These are phyloP conservation scores for Kodamaea neixiangensis DNA, from an alignment of 805 yeast genomes.

Conservation along the genomic window DNA sequence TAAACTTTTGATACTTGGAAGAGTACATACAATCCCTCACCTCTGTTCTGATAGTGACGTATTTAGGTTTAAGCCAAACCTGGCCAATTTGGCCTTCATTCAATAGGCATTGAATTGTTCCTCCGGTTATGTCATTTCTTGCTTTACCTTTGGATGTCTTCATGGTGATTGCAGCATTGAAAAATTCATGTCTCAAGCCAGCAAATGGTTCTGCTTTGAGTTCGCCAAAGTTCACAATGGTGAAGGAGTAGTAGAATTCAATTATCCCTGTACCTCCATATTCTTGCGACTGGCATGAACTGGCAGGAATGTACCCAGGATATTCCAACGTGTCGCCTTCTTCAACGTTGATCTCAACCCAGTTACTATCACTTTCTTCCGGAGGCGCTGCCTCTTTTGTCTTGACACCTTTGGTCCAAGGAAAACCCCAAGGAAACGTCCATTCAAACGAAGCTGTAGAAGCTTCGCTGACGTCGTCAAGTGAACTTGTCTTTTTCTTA, in stretches of 20 bases:
- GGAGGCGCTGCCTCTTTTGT: neutral
- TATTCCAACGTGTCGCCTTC: slow-evolving; percentile 8
- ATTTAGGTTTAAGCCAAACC: slow-evolving; percentile 21
- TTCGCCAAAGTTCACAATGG: neutral
- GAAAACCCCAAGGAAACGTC: neutral
- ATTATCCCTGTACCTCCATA: slow-evolving; percentile 13
- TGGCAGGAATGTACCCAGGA: slow-evolving; percentile 14
- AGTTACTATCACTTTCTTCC: slow-evolving; percentile 4
- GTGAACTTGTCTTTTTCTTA: neutral
- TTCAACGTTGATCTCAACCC: slow-evolving; percentile 11
- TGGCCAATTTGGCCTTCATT: slow-evolving; percentile 22
- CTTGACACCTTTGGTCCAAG: neutral
- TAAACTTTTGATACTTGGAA: slow-evolving; percentile 10
- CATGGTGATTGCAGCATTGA: neutral
- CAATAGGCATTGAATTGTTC: slow-evolving; percentile 17
- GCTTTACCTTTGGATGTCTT: slow-evolving; percentile 2
- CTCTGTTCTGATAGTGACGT: slow-evolving; percentile 12
- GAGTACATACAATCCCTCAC: slow-evolving; percentile 13
- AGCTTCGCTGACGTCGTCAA: neutral
- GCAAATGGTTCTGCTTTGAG: neutral
- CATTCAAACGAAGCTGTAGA: neutral
- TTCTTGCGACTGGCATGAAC: slow-evolving; percentile 15
- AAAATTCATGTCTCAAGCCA: neutral
- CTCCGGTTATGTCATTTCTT: slow-evolving; percentile 11
- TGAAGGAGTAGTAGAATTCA: slow-evolving; percentile 5